A percentile compares a stretch with the other conserved stretches of the same genome.
These are phyloP conservation scores for Wallacemonas rigidus DNA, from an alignment of 208 protist genomes.

Conservation along the genomic window DNA sequence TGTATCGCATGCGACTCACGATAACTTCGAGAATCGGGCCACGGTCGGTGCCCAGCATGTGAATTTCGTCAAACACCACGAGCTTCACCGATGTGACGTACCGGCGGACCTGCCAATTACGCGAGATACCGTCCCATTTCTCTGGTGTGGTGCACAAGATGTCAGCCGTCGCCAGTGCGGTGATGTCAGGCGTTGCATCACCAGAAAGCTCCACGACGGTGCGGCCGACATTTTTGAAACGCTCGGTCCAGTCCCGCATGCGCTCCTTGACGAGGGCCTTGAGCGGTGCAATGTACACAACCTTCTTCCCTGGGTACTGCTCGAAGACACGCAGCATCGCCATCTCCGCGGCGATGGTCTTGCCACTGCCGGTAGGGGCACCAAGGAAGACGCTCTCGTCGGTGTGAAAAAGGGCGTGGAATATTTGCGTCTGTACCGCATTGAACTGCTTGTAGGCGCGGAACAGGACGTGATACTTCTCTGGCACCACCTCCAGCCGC, in stretches of 20 bases:
- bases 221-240: constrained; percentile 93
- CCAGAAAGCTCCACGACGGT: constrained; percentile 98
- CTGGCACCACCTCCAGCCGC: constrained; percentile 85
- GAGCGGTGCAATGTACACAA: constrained; percentile 99
- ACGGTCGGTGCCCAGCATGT: constrained; percentile 98
- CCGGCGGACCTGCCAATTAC: constrained; percentile 97
- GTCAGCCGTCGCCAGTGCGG: constrained; percentile 91
- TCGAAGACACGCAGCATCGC: constrained; percentile 96
- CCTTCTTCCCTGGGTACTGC: constrained; percentile 89
- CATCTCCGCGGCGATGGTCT: constrained; percentile 99
- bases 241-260: constrained; percentile 96
- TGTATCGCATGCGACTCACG: constrained; percentile 98
- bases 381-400: constrained; percentile 98
- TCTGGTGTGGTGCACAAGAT: constrained; percentile 99
- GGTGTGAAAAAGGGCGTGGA: constrained; percentile 98
- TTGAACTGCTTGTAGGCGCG: constrained; percentile 98
- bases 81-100: constrained; percentile 96
- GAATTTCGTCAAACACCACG: constrained; percentile 99
- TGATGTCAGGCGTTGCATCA: constrained; percentile 95
- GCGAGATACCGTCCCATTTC: constrained; percentile 99
- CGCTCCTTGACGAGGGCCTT: constrained; percentile 99
- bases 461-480: constrained; percentile 86
- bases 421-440: constrained; percentile 99
- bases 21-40: constrained; percentile 99
- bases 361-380: constrained; percentile 98